A percentile compares a stretch with the other conserved stretches of the same genome.
These are phyloP conservation scores for Kurtzmaniella quercitrusa DNA, from an alignment of 1,139 yeast species.

Conservation along the genomic window DNA sequence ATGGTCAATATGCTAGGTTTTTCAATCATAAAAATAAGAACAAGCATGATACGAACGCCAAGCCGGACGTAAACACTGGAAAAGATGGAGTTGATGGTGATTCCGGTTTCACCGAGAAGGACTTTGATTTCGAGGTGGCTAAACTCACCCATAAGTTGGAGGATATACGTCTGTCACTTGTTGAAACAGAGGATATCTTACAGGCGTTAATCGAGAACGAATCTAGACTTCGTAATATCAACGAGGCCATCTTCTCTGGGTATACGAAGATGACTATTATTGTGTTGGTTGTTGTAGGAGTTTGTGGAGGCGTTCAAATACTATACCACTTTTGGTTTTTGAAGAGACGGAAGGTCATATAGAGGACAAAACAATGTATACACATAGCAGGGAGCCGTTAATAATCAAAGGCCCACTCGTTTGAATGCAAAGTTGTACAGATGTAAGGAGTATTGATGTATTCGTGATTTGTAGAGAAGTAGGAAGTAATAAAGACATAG, in stretches of 20 bases:
- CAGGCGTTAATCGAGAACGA: slow-evolving; percentile 32
- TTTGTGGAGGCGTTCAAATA: slow-evolving; percentile 29
- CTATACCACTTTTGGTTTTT: slow-evolving; percentile 27
- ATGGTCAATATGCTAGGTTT: slow-evolving; percentile 31
- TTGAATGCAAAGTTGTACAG: not conserved
- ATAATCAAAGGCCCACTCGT: not conserved
- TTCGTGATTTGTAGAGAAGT: no score
- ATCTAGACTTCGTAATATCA: slow-evolving; percentile 31
- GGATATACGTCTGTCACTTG: slow-evolving; percentile 26
- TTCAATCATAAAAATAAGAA: slow-evolving; percentile 18
- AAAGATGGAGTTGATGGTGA: no score
- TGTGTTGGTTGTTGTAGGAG: slow-evolving; percentile 22
- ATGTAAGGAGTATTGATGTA: not conserved
- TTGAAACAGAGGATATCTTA: slow-evolving; percentile 24
- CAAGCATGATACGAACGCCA: slow-evolving; percentile 3
- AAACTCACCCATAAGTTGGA: slow-evolving; percentile 28
- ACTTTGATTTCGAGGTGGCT: slow-evolving; percentile 29
- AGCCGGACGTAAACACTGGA: slow-evolving; percentile 1
- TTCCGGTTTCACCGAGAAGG: slow-evolving; percentile 26
- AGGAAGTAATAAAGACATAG: no score
- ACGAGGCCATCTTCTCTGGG: slow-evolving; percentile 34
- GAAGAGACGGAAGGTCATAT: slow-evolving; percentile 22
- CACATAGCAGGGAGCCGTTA: not conserved
- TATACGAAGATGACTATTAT: slow-evolving; percentile 27
- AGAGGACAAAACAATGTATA: not conserved